Evolutionary conservation across 805 yeast species (phyloP), one percentile per base, ranked within the genome.

Genomic region (Lipomyces sp.): DNA sequence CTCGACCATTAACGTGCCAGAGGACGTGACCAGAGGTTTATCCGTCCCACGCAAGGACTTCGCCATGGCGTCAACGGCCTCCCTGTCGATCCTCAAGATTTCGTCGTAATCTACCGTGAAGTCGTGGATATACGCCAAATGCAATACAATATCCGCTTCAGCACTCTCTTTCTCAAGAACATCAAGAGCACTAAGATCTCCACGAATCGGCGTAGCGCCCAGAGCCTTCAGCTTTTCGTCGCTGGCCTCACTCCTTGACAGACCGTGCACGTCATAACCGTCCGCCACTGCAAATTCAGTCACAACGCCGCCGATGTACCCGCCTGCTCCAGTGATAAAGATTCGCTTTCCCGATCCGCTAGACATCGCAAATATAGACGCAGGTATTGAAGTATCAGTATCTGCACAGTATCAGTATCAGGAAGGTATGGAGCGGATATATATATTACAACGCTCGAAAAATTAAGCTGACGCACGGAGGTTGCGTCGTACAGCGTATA

Each of bases 131-230:
- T 66, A 72, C 1, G 68, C 77, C 36, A 69, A 50, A 47, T 72
- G 75, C n/a, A 70, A 42, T 13, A 68, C 67, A 7, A 67, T 75
- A 47, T 73, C 77, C 7, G 66, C 45, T 39, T 60, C 61, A 6
- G 47, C 23, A 11, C 70, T 67, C 4, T 60, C 68, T 39, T 63
- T 53, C 21, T 47, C 59, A 13, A 73, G 58, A 1, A 59, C 34
- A 0, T 69, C 72, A 2, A 62, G 28, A 37, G 65, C 66, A 14
- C 53, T 52, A 2, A 73, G 52, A 10, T 53, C 62, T 21, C 76
- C 76, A 16, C 48, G 42, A 21, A 70, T 45, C 4, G 62, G 59
- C 37, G 62, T 55, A 10, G 61, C 63, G 8, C 69, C 73, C n/a
- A 61, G 29, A 6, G 42, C 51, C 7, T 6, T 40, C 44, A 43